phyloP scores from a whole-genome alignment of 1,284 basidiomycete genomes.

The Puccinia horiana region DNA sequence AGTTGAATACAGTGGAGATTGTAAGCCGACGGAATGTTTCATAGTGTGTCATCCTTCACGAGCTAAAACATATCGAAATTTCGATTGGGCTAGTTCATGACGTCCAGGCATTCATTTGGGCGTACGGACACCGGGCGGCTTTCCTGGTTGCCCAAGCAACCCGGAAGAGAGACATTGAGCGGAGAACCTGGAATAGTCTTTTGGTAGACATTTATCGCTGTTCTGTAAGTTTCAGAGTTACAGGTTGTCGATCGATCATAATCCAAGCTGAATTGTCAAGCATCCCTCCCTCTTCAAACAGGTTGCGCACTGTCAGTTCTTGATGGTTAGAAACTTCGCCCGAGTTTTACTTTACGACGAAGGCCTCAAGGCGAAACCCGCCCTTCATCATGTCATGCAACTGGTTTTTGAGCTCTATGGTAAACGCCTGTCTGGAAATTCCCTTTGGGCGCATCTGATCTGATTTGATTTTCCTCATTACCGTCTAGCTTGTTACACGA shows the following conservation, averaged over 20 bases:
- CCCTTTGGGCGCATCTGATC: slow-evolving; percentile 33
- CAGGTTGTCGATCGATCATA: slow-evolving; percentile 40
- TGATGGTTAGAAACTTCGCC: slow-evolving; percentile 59
- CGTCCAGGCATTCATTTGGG: slow-evolving; percentile 58
- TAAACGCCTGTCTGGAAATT: slow-evolving; percentile 52
- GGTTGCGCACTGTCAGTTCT: slow-evolving; percentile 55
- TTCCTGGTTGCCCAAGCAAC: slow-evolving; percentile 59
- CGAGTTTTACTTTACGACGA: slow-evolving; percentile 59
- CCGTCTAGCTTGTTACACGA: slow-evolving; percentile 35
- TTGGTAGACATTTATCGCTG: slow-evolving; percentile 59
- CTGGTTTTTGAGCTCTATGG: slow-evolving; percentile 56
- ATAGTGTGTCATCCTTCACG: background rate
- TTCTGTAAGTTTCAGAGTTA: slow-evolving; percentile 53
- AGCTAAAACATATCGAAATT: slow-evolving; percentile 16
- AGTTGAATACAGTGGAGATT: slow-evolving; percentile 54
- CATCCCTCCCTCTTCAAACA: slow-evolving; percentile 13
- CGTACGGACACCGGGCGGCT: slow-evolving; percentile 60
- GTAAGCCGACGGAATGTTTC: slow-evolving; percentile 7
- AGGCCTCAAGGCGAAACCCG: slow-evolving; percentile 57
- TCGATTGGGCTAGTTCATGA: slow-evolving; percentile 54
- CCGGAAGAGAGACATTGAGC: slow-evolving; percentile 58
- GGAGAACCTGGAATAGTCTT: slow-evolving; percentile 59
- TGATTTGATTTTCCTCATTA: background rate
- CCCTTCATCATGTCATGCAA: slow-evolving; percentile 59
- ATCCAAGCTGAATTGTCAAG: no score